Evolutionary conservation across 2,329 filamentous ascomycete genomes (phyloP).

Genomic region (Aspergillus persii): DNA sequence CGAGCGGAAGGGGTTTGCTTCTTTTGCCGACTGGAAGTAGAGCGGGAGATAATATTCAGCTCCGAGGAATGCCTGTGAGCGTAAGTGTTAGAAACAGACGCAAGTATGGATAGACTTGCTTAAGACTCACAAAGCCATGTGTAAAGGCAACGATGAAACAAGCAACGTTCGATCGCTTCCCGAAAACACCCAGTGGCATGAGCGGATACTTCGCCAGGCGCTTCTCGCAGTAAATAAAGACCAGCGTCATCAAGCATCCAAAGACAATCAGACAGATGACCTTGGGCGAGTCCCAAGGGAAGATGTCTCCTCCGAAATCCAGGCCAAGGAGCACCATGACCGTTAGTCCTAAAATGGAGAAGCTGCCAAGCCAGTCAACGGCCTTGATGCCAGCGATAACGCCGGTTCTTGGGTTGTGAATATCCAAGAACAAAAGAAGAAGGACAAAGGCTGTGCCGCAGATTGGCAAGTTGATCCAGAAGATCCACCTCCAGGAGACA

Average conservation of each 20-base stretch:
- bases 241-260: conserved; percentile 46
- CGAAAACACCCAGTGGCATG: conserved; percentile 66
- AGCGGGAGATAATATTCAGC: conserved; percentile 70
- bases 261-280: conserved; percentile 57
- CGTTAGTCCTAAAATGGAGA: conserved; percentile 52
- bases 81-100: conserved; percentile 14
- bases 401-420: conserved; percentile 54
- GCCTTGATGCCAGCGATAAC: conserved; percentile 51
- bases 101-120: not conserved
- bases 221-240: conserved; percentile 63
- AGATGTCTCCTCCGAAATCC: conserved; percentile 53
- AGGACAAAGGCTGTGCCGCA: conserved; percentile 50
- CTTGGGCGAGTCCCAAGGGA: conserved; percentile 54
- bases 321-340: conserved; percentile 54
- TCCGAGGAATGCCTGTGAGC: conserved; percentile 60
- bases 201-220: conserved; percentile 64
- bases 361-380: conserved; percentile 55
- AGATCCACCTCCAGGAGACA: conserved; percentile 53
- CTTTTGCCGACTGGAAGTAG: conserved; percentile 68
- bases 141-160: conserved; percentile 51
- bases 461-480: conserved; percentile 57
- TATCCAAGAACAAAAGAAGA: conserved; percentile 53
- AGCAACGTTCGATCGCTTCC: conserved; percentile 55
- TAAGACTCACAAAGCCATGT: conserved; percentile 43
- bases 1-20: conserved; percentile 60